Conservation (phyloP, 331 rosid genomes). For the Rhamnella rubrinervis region DNA sequence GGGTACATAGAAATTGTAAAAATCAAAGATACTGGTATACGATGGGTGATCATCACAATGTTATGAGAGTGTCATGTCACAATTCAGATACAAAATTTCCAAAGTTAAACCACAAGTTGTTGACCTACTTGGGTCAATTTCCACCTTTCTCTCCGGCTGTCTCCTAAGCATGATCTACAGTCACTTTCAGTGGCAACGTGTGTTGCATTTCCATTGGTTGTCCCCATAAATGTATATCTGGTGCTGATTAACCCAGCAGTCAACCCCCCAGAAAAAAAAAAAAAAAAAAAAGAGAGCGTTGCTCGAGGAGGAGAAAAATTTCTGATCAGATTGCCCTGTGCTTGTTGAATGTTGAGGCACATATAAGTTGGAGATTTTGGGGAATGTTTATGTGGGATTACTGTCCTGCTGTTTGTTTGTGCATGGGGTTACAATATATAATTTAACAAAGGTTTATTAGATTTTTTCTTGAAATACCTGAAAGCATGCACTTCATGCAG, state of each 20-base stretch:
- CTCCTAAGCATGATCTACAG: constrained; percentile 7
- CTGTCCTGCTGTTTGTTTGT: neutral
- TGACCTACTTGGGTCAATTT: neutral
- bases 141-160: constrained; percentile 26
- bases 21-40: no score
- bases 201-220: neutral
- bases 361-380: constrained; percentile 5
- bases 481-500: no score
- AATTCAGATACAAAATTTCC: neutral
- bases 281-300: neutral
- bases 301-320: constrained; percentile 15
- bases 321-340: constrained; percentile 22
- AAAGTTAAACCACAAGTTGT: neutral
- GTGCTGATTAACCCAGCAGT: neutral
- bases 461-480: no score
- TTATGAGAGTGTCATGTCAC: neutral
- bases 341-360: constrained; percentile 10
- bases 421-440: no score
- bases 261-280: neutral
- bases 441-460: no score
- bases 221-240: neutral
- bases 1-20: no score
- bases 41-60: neutral
- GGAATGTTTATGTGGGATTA: constrained; percentile 19
- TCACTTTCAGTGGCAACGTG: constrained; percentile 21